Percentiles rank a stretch among this genome's conserved stretches.
Evolutionary conservation across 768 basidiomycete species (phyloP).

Genomic region (Saitozyma podzolica): DNA sequence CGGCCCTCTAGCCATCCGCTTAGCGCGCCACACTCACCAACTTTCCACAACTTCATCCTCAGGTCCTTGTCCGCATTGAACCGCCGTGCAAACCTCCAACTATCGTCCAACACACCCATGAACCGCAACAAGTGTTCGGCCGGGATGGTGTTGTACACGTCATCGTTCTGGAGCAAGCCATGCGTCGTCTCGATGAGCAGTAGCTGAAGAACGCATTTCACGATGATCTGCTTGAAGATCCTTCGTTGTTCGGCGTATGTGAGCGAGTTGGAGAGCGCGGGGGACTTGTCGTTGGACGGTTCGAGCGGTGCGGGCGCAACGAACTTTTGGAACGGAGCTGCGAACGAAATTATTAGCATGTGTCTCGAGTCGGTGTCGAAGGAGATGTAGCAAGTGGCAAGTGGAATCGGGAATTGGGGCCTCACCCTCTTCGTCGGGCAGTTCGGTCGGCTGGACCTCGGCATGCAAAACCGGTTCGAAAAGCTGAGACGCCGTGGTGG

Average conservation of each 20-base stretch:
- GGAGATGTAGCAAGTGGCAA: background rate
- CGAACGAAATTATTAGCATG: background rate
- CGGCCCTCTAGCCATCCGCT: too few relatives aligned
- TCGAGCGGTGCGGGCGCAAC: conserved; percentile 69
- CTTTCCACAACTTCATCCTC: conserved; percentile 97
- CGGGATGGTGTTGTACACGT: conserved; percentile 89
- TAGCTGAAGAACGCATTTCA: conserved; percentile 97
- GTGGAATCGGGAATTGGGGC: background rate
- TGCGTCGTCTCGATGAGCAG: conserved; percentile 96
- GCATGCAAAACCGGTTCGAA: conserved; percentile 90
- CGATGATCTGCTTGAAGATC: conserved; percentile 97
- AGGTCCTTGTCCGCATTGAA: conserved; percentile 99
- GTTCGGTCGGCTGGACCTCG: conserved; percentile 60
- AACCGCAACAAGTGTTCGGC: conserved; percentile 87
- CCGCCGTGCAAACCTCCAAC: conserved; percentile 92
- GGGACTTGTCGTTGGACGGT: conserved; percentile 58
- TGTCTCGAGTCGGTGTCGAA: background rate
- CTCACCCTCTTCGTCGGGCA: conserved; percentile 42
- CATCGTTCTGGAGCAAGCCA: conserved; percentile 86
- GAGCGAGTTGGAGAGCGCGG: conserved; percentile 28
- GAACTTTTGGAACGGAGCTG: conserved; percentile 48
- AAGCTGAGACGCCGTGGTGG: conserved; percentile 93
- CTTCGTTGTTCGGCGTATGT: conserved; percentile 66
- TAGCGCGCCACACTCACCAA: conserved; percentile 66
- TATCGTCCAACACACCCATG: conserved; percentile 94